Evolutionary conservation across 1,284 basidiomycete species (phyloP), one percentile per base, ranked within the genome.

Genomic region (Irpex rosettiformis): DNA sequence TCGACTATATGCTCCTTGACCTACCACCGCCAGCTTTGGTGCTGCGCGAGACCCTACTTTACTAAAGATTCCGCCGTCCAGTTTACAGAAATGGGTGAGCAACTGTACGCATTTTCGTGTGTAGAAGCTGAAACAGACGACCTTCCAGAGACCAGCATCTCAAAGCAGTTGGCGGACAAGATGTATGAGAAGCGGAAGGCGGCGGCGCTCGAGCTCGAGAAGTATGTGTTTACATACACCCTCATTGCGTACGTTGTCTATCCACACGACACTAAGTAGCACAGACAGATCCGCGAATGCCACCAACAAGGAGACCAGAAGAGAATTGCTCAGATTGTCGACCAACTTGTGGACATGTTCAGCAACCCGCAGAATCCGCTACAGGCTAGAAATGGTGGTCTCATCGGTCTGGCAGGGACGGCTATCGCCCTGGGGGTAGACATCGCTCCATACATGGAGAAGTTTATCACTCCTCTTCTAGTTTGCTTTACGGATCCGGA

Each of bases 151-250:
- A 74, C 82, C 58, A 78, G 83, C 60, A 81, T 89, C 49, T 77
- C 86, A 49, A 88, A 87, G 70, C 90, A 91, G 70, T 77, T 93
- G 59, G 82, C 91, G 56, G 90, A 93, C 82, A 91, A 92, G 78
- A 87, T 92, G 73, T 94, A 98, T 71, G 96, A 98, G 79, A 93
- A 94, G 76, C 86, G 97, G 62, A 98, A 98, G 77, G 88, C 92
- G 7, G 94, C 96, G 3, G 96, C 96, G 1, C 85, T 98, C 58
- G 96, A 98, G 61, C 84, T 98, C 54, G 96, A 98, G 78, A 96
- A 95, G 91, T 95, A 72, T 3, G 43, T 64, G 77, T 53, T 18
- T 51, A 18, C 33, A 2, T 40, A n/a, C n/a, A n/a, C 33, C 13
- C 13, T 61, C 57, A 27, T 27, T 30, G 24, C 18, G 13, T 51